Percentiles rank a stretch among this genome's conserved stretches.
Conservation (phyloP, 2,329 filamentous ascomycete genomes). For the Emergomyces africanus region DNA sequence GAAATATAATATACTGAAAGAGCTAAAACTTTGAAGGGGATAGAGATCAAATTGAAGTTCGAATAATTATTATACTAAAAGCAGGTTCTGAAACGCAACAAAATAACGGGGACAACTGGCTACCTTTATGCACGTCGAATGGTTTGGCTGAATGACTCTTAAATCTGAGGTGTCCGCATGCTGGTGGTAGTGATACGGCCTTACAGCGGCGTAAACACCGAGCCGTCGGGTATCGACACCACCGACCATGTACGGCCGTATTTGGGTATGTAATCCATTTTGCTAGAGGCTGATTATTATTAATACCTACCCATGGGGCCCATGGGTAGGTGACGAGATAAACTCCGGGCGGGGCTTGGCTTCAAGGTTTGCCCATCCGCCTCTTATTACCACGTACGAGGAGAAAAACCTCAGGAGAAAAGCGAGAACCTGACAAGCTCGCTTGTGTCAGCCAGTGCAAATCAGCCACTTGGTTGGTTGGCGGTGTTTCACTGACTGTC, state of each 20-base stretch:
- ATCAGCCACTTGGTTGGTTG: neutral
- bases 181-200: neutral
- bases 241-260: neutral
- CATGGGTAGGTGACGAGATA: neutral
- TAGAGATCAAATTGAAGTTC: neutral
- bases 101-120: neutral
- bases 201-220: neutral
- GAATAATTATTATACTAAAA: neutral
- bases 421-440: too few species aligned
- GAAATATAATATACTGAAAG: too few species aligned
- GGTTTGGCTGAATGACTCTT: neutral
- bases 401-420: too few species aligned
- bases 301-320: too few species aligned
- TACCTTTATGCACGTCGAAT: neutral
- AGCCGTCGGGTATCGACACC: neutral
- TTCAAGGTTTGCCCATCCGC: too few species aligned
- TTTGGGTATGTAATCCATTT: neutral
- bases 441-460: neutral
- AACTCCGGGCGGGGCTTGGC: neutral
- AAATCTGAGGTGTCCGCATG: too few species aligned
- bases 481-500: neutral
- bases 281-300: too few species aligned
- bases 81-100: neutral
- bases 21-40: too few species aligned
- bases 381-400: too few species aligned